Conservation (phyloP, 2,329 filamentous ascomycete genomes). For the Arthrobotrys pseudoclavata region DNA sequence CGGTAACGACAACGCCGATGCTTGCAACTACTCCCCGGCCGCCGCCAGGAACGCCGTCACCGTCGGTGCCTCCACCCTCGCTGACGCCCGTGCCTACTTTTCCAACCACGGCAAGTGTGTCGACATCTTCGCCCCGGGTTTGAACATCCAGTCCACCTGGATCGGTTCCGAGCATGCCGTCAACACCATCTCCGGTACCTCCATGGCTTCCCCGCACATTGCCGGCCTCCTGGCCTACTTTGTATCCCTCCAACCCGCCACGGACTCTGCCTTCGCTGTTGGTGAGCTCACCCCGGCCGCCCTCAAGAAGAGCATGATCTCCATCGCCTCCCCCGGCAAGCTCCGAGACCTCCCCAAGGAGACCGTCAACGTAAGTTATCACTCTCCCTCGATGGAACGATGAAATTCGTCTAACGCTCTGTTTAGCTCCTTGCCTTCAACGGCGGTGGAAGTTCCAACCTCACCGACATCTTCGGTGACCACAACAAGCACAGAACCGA, state of each 20-base stretch:
- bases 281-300: conserved; percentile 90
- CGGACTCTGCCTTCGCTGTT: conserved; percentile 91
- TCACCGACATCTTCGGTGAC: conserved; percentile 81
- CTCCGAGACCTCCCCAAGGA: conserved; percentile 85
- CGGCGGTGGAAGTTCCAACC: conserved; percentile 94
- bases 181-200: conserved; percentile 99
- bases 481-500: conserved; percentile 74
- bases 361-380: conserved; percentile 81
- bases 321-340: conserved; percentile 81
- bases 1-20: conserved; percentile 98
- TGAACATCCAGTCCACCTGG: conserved; percentile 98
- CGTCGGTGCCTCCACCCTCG: conserved; percentile 92
- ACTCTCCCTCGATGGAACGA: conserved; percentile 58
- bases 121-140: conserved; percentile 82
- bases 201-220: conserved; percentile 98
- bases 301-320: conserved; percentile 89
- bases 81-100: conserved; percentile 98
- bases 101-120: conserved; percentile 99
- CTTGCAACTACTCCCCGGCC: conserved; percentile 98
- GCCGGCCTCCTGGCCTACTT: conserved; percentile 97
- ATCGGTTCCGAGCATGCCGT: conserved; percentile 94
- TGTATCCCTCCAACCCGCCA: conserved; percentile 91
- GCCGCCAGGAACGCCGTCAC: conserved; percentile 92
- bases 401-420: conserved; percentile 26
- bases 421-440: conserved; percentile 90